A percentile compares a stretch with the other conserved stretches of the same genome.
Conservation (phyloP, 495 filamentous ascomycete species). For the Alectoria sarmentosa region DNA sequence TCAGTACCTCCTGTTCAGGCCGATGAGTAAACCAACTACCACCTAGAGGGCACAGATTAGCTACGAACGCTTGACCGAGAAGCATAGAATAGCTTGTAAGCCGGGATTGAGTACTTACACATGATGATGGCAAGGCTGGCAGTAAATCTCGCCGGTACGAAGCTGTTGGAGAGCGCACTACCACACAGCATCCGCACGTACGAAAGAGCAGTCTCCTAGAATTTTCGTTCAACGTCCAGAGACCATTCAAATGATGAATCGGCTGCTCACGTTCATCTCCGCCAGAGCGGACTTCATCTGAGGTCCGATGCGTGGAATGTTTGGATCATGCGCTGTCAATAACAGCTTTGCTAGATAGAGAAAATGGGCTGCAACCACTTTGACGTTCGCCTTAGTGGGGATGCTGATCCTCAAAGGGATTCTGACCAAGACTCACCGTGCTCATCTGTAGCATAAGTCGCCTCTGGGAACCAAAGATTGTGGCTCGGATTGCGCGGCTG, state of each 20-base stretch:
- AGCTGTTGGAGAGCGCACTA: constrained; percentile 9
- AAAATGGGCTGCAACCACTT: constrained; percentile 10
- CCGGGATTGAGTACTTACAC: background rate
- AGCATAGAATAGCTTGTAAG: background rate
- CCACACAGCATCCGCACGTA: constrained; percentile 16
- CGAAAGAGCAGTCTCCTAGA: constrained; percentile 7
- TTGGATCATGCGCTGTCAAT: constrained; percentile 13
- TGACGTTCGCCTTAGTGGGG: background rate
- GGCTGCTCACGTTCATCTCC: constrained; percentile 2
- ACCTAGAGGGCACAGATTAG: constrained; percentile 1
- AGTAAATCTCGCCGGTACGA: constrained; percentile 12
- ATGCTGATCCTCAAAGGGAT: too few species aligned
- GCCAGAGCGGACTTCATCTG: constrained; percentile 12
- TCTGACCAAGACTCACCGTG: background rate
- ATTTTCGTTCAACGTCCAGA: background rate
- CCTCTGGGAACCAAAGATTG: constrained; percentile 15
- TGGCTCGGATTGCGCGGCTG: constrained; percentile 5
- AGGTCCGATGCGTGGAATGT: constrained; percentile 14
- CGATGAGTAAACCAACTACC: constrained; percentile 11
- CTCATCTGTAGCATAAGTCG: constrained; percentile 11
- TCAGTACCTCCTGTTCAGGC: constrained; percentile 9
- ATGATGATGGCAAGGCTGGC: constrained; percentile 14
- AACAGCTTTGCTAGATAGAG: constrained; percentile 16
- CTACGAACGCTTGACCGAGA: background rate
- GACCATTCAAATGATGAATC: background rate